These are phyloP conservation scores for Metschnikowia reukaufii DNA, from an alignment of 805 yeast species.

Conservation along the genomic window DNA sequence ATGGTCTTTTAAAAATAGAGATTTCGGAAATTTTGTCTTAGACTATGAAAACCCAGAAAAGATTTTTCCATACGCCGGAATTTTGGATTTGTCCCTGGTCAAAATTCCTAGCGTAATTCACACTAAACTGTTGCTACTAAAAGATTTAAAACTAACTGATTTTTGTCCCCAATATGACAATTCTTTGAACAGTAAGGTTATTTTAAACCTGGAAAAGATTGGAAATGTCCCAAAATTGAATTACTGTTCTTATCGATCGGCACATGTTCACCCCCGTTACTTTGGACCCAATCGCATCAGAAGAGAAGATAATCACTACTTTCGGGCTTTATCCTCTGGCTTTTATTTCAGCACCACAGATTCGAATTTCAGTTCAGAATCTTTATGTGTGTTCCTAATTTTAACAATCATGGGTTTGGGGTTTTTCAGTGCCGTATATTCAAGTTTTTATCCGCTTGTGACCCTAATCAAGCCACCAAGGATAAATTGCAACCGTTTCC, in stretches of 20 bases:
- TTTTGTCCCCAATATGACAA: not conserved
- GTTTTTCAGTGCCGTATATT: not conserved
- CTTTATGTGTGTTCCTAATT: not conserved
- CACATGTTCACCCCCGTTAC: constrained; percentile 3
- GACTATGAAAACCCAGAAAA: constrained; percentile 2
- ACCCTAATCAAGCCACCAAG: not conserved
- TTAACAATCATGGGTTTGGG: not conserved
- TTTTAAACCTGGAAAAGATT: not conserved
- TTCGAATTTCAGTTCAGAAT: not conserved
- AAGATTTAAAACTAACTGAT: too few relatives aligned
- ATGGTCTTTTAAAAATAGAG: not conserved
- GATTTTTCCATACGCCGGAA: constrained; percentile 7
- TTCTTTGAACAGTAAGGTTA: not conserved
- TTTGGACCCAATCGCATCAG: constrained; percentile 7
- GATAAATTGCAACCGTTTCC: not conserved
- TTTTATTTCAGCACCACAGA: not conserved
- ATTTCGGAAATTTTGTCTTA: not conserved
- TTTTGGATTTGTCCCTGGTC: not conserved
- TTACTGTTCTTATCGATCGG: not conserved
- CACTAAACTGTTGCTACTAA: too few relatives aligned
- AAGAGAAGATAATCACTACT: constrained; percentile 1
- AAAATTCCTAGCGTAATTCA: too few relatives aligned
- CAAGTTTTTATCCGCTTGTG: not conserved
- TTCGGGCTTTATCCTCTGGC: not conserved
- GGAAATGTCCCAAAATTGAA: not conserved